Conservation (phyloP, 2,329 filamentous ascomycete genomes). For the Fonsecaea erecta region DNA sequence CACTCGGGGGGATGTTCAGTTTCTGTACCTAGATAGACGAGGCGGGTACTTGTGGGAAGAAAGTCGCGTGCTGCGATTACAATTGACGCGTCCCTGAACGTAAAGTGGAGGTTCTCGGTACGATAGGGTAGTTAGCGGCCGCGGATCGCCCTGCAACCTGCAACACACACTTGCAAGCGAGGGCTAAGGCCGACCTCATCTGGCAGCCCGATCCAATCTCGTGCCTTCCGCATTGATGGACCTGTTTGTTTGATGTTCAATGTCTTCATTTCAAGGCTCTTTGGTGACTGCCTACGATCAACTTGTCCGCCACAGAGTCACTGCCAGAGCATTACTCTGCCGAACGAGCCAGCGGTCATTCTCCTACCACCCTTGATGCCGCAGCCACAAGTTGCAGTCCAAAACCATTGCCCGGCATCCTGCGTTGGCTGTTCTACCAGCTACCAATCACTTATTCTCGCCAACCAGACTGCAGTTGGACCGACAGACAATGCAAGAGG, state of each 20-base stretch:
- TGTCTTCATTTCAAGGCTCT: slow-evolving; percentile 7
- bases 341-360: not conserved
- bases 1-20: slow-evolving; percentile 15
- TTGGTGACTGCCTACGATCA: not conserved
- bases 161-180: slow-evolving; percentile 2
- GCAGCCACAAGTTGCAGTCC: slow-evolving; percentile 25
- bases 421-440: slow-evolving; percentile 21
- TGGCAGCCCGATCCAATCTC: slow-evolving; percentile 29
- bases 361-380: slow-evolving; percentile 21
- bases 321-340: not conserved
- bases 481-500: slow-evolving; percentile 24
- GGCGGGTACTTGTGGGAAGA: not conserved
- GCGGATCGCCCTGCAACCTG: slow-evolving; percentile 14
- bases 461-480: slow-evolving; percentile 25
- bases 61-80: slow-evolving; percentile 1
- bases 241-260: slow-evolving; percentile 22
- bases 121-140: slow-evolving; percentile 10
- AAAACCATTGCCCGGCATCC: slow-evolving; percentile 18
- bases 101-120: slow-evolving; percentile 2
- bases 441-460: slow-evolving; percentile 16
- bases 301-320: not conserved
- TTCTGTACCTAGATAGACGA: slow-evolving; percentile 4
- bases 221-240: slow-evolving; percentile 21
- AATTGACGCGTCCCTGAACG: slow-evolving; percentile 13
- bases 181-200: slow-evolving; percentile 12